A percentile compares a stretch with the other conserved stretches of the same genome.
Evolutionary conservation across 805 yeast genomes (phyloP).

Genomic region (Starmerella apicola): DNA sequence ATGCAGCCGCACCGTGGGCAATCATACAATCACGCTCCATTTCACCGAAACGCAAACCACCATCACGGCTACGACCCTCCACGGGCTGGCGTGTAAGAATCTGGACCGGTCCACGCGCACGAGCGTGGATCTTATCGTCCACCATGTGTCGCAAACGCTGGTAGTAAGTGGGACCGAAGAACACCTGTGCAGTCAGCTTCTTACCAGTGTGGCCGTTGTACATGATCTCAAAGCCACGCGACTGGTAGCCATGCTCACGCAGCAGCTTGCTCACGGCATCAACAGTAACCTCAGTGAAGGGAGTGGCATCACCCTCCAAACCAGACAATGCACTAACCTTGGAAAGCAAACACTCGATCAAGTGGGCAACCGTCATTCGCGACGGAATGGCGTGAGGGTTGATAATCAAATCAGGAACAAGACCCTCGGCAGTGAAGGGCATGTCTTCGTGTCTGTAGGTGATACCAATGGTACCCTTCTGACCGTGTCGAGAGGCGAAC

Average conservation of each 20-base stretch:
- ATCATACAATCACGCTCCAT: conserved; percentile 99
- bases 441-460: conserved; percentile 97
- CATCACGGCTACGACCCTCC: conserved; percentile 98
- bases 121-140: conserved; percentile 96
- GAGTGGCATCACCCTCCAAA: conserved; percentile 98
- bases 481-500: conserved; percentile 99
- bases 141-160: conserved; percentile 99
- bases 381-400: conserved; percentile 99
- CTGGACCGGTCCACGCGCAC: conserved; percentile 98
- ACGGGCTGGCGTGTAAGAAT: conserved; percentile 96
- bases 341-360: conserved; percentile 92
- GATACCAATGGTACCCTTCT: conserved; percentile 99
- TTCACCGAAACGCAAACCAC: conserved; percentile 98
- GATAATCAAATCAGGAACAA: conserved; percentile 93
- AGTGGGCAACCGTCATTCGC: conserved; percentile 99
- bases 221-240: conserved; percentile 97
- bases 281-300: conserved; percentile 95
- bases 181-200: conserved; percentile 93
- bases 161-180: conserved; percentile 99
- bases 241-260: conserved; percentile 92
- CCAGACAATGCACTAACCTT: conserved; percentile 93
- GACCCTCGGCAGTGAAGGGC: conserved; percentile 94
- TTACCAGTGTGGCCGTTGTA: conserved; percentile 98
- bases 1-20: conserved; percentile 99
- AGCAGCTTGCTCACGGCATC: conserved; percentile 88